Evolutionary conservation across 108 stramenopile genomes (phyloP), one percentile per base, ranked within the genome.

Genomic region (Cylindrotheca closterium): DNA sequence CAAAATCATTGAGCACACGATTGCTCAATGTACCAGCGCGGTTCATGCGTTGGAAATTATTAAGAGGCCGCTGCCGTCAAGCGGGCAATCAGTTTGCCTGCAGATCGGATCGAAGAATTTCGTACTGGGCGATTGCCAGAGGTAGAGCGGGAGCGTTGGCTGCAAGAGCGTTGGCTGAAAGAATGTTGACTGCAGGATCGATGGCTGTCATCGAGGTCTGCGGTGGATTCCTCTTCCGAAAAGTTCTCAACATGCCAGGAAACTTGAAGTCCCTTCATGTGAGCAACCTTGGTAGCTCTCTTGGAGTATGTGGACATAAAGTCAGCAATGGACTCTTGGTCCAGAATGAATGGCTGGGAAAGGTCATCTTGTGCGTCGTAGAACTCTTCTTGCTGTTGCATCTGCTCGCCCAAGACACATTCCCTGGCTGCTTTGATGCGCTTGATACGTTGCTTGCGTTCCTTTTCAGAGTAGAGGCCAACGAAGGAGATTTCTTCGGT

Each of bases 211-310:
- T n/a, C n/a, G n/a, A n/a, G n/a, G n/a, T n/a, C n/a, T n/a, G n/a
- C n/a, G n/a, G n/a, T n/a, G n/a, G n/a, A n/a, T n/a, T n/a, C n/a
- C 37, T 42, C 37, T 7, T 7, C 37, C 37, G 15, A 10, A 7
- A 42, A 42, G 37, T 42, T 15, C 37, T 42, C 37, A 42, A 42
- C 37, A 42, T 42, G 37, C 37, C 37, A 42, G 37, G 37, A 42
- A 42, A 42, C 37, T 42, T 42, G 10, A 7, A 42, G 7, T 10
- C 37, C 37, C 37, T 7, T 42, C 7, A 42, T 42, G 37, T 7
- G 7, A 42, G 37, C 37, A 42, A 7, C 10, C 7, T 10, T 10
- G 7, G 7, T 15, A 42, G 37, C 37, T 42, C 15, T 42, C 15
- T 42, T 42, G 7, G 37, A 42, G 37, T 42, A 42, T 7, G 15